Conservation (phyloP, 192 early-diverging fungal genomes). For the Dimargaris xerosporica region DNA sequence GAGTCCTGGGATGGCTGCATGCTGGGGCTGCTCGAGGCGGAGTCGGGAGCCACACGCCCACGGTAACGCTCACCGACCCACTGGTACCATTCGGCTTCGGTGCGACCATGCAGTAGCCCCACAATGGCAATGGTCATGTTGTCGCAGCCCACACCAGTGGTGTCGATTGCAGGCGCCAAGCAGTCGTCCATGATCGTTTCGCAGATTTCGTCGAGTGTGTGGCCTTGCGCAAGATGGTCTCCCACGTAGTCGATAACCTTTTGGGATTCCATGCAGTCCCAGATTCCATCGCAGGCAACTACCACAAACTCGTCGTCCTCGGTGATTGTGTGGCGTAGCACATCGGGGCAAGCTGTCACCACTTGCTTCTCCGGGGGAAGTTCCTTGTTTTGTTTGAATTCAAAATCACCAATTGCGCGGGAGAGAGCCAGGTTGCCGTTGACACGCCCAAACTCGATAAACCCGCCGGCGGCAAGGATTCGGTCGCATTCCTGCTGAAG, state of each 20-base stretch:
- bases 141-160: slow-evolving; percentile 91
- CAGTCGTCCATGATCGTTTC: slow-evolving; percentile 88
- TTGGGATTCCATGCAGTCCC: slow-evolving; percentile 92
- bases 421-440: slow-evolving; percentile 98
- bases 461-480: slow-evolving; percentile 84
- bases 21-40: too few species aligned
- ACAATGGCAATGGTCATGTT: slow-evolving; percentile 98
- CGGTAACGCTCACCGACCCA: slow-evolving; percentile 17
- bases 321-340: slow-evolving; percentile 38
- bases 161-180: slow-evolving; percentile 72
- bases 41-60: neutral
- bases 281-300: slow-evolving; percentile 97
- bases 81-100: slow-evolving; percentile 61
- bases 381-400: slow-evolving; percentile 82
- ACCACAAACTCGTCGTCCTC: slow-evolving; percentile 86
- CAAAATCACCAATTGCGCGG: slow-evolving; percentile 95
- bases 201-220: slow-evolving; percentile 49
- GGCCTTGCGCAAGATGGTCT: slow-evolving; percentile 39
- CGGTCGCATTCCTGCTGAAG: slow-evolving; percentile 70
- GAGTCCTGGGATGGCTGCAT: too few species aligned
- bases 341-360: slow-evolving; percentile 85
- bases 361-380: slow-evolving; percentile 77
- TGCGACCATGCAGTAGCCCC: slow-evolving; percentile 64
- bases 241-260: slow-evolving; percentile 79
- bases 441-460: slow-evolving; percentile 96